phyloP scores from a whole-genome alignment of 2,329 filamentous ascomycete species.

The Didymella pomorum region DNA sequence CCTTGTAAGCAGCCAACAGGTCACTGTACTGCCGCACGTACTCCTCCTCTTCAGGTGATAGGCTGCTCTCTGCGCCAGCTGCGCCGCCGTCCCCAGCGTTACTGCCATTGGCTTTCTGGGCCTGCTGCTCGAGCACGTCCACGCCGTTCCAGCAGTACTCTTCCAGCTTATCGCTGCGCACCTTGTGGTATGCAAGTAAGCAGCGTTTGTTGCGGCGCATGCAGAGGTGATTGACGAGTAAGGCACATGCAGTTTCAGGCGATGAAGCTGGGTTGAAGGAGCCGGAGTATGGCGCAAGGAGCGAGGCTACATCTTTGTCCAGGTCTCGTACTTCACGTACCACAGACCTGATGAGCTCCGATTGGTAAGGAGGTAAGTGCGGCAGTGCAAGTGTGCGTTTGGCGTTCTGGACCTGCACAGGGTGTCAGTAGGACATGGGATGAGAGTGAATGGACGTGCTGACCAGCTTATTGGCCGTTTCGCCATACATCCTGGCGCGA shows the following conservation, averaged over 20 bases:
- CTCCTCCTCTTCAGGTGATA: slow-evolving; percentile 96
- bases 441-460: slow-evolving; percentile 25
- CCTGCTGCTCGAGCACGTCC: slow-evolving; percentile 75
- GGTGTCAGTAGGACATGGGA: not conserved
- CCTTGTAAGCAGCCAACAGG: slow-evolving; percentile 93
- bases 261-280: slow-evolving; percentile 86
- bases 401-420: slow-evolving; percentile 82
- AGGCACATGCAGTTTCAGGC: slow-evolving; percentile 82
- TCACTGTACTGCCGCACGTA: slow-evolving; percentile 93
- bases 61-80: slow-evolving; percentile 69
- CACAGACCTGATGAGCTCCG: slow-evolving; percentile 86
- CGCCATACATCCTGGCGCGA: slow-evolving; percentile 76
- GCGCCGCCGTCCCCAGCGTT: slow-evolving; percentile 55
- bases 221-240: slow-evolving; percentile 91
- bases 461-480: slow-evolving; percentile 85
- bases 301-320: slow-evolving; percentile 80
- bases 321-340: slow-evolving; percentile 93
- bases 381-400: slow-evolving; percentile 89
- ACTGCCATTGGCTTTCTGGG: slow-evolving; percentile 45
- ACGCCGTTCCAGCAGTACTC: slow-evolving; percentile 91
- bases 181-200: slow-evolving; percentile 90
- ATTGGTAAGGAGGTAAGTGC: slow-evolving; percentile 89
- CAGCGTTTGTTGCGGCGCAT: slow-evolving; percentile 98
- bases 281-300: slow-evolving; percentile 83
- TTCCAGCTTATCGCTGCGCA: slow-evolving; percentile 88